Conservation (phyloP, 2,329 filamentous ascomycete species). For the Mycocentrospora acerina region DNA sequence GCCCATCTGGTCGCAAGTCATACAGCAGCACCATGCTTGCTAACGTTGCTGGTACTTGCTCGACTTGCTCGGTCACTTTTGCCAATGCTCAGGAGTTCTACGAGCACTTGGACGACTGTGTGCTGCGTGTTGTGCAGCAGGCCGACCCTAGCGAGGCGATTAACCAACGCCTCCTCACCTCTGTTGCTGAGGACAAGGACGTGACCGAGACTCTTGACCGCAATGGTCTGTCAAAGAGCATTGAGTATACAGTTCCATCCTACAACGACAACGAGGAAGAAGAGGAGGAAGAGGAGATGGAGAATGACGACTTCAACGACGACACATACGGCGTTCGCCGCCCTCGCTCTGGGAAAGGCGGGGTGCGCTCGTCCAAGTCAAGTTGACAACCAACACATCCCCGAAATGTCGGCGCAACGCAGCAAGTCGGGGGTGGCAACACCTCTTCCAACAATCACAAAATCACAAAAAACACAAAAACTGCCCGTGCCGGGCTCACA, state of each 20-base stretch:
- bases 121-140: conserved; percentile 60
- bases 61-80: conserved; percentile 85
- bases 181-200: conserved; percentile 43
- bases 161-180: conserved; percentile 45
- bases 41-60: conserved; percentile 79
- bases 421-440: conserved; percentile 40
- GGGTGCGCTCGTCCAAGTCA: conserved; percentile 55
- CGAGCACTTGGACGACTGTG: conserved; percentile 81
- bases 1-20: conserved; percentile 60
- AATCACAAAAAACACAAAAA: conserved; percentile 43
- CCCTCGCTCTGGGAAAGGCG: conserved; percentile 51
- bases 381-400: conserved; percentile 54
- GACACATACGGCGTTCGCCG: conserved; percentile 54
- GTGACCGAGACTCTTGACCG: conserved; percentile 44
- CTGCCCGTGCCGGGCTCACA: conserved; percentile 63
- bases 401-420: conserved; percentile 47
- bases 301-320: conserved; percentile 55
- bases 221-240: conserved; percentile 45
- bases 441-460: conserved; percentile 18
- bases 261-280: conserved; percentile 61
- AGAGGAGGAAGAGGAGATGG: conserved; percentile 58
- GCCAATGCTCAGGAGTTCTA: conserved; percentile 93
- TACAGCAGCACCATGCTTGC: conserved; percentile 52
- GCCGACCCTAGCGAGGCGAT: conserved; percentile 46
- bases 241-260: conserved; percentile 46